These are phyloP conservation scores for Populus tremula DNA, from an alignment of 345 rosid species.

Conservation along the genomic window DNA sequence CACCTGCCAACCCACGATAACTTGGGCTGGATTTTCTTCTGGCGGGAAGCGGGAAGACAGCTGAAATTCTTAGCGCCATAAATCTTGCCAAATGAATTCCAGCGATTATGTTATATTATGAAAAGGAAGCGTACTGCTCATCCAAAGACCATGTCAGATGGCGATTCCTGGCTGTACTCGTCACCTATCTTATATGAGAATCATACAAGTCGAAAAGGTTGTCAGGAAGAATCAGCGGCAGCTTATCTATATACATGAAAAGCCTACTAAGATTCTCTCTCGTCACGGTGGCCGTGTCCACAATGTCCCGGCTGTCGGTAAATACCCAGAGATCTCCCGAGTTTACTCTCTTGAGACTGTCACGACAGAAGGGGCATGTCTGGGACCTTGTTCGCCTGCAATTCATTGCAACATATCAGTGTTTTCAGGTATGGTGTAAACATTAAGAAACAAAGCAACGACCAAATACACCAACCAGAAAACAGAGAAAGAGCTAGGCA, in stretches of 20 bases:
- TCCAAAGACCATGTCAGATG: not conserved
- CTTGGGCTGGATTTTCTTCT: conserved; percentile 10
- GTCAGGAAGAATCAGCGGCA: conserved; percentile 11
- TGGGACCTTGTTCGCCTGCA: conserved; percentile 20
- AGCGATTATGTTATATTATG: not conserved
- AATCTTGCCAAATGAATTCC: not conserved
- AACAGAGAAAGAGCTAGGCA: not conserved
- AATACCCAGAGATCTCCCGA: conserved; percentile 19
- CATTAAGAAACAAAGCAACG: not conserved
- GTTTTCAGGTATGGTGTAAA: not conserved
- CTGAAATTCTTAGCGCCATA: not conserved
- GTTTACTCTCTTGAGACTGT: conserved; percentile 19
- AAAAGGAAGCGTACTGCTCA: not conserved
- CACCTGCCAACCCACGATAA: conserved; percentile 15
- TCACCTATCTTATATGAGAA: conserved; percentile 11
- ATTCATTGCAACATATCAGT: not conserved
- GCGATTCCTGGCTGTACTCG: not conserved
- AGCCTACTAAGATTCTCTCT: conserved; percentile 17
- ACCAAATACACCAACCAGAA: not conserved
- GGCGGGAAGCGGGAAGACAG: conserved; percentile 10
- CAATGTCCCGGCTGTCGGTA: conserved; percentile 3
- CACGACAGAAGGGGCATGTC: conserved; percentile 18
- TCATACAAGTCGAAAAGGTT: conserved; percentile 10
- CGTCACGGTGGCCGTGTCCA: conserved; percentile 5
- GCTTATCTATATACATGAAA: conserved; percentile 17